Evolutionary conservation across 208 protist genomes (phyloP), one percentile per base, ranked within the genome.

Genomic region (Acanthamoeba quina): DNA sequence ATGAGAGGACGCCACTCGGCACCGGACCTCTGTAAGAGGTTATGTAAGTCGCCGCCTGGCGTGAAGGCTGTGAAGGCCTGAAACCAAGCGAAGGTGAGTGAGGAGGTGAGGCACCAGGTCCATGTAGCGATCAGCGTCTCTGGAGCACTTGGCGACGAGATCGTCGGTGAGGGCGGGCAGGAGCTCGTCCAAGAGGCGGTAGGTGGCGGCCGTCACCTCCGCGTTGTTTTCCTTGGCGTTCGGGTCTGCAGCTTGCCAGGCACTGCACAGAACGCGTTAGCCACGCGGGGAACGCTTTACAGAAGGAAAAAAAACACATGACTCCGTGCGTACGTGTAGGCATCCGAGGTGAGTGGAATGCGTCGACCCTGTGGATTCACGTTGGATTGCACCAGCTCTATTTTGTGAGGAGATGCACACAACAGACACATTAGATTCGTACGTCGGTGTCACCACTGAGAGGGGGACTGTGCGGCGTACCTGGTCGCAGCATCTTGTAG

Each of bases 401-500:
- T 37, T 47, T 47, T 47, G 6, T 4, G 6, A 47, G 6, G 6
- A 47, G 41, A 10, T 5, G 41, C 41, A 47, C 41, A 47, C 41
- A 47, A 47, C 0, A 19, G 13, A 9, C 15, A 64, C 0, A 47
- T 47, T 47, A 47, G 54, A 58, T 60, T 60, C 2, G 41, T 47
- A 5, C 41, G 9, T 47, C 41, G 41, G 41, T 5, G 41, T 47
- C 41, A 47, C 41, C 3, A 47, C 3, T 7, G 64, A 17, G 37
- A 29, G 21, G 70, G 70, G 41, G 26, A 13, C 3, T 31, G 49
- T 34, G 56, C 41, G 41, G 41, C 41, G 41, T 10, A 92, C 88
- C 88, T 44, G 88, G 88, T 29, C 88, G 88, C 56, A 92, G 47
- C 88, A 92, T 92, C 24, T 76, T 72, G 88, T 34, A 92, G 62